Conservation (phyloP, 2,329 filamentous ascomycete genomes). For the Hymenoscyphus occultus region DNA sequence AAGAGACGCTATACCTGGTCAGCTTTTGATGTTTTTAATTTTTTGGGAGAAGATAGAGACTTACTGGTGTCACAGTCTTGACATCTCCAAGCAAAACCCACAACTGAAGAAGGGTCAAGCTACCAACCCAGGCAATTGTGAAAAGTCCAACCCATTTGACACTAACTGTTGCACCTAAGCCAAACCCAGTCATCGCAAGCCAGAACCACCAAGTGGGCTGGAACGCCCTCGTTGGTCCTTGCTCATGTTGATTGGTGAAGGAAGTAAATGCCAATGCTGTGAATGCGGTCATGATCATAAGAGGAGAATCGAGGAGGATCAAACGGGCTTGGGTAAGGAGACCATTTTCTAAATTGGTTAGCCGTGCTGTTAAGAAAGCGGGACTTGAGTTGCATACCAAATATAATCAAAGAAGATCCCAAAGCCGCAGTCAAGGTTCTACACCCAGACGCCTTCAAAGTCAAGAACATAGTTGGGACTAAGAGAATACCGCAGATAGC, state of each 20-base stretch:
- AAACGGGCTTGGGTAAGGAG: conserved; percentile 91
- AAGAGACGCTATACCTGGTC: conserved; percentile 62
- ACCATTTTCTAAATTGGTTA: conserved; percentile 72
- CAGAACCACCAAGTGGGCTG: conserved; percentile 96
- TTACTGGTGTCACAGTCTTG: conserved; percentile 75
- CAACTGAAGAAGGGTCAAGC: conserved; percentile 84
- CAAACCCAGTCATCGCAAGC: conserved; percentile 81
- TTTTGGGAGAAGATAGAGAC: conserved; percentile 29
- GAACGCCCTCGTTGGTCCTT: conserved; percentile 86
- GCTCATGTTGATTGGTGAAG: conserved; percentile 96
- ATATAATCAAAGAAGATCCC: conserved; percentile 83
- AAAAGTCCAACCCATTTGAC: conserved; percentile 99
- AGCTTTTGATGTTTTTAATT: conserved; percentile 22
- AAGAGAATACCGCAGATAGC: conserved; percentile 85
- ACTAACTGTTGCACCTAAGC: conserved; percentile 84
- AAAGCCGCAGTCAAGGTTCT: conserved; percentile 80
- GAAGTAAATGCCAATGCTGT: conserved; percentile 87
- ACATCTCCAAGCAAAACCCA: conserved; percentile 92
- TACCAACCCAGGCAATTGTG: conserved; percentile 97
- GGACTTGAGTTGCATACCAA: conserved; percentile 56
- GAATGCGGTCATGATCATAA: conserved; percentile 89
- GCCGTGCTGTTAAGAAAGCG: conserved; percentile 11
- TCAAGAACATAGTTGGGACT: conserved; percentile 91
- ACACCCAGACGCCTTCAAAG: conserved; percentile 86
- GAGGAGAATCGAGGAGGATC: conserved; percentile 92